Evolutionary conservation across 1,284 basidiomycete genomes (phyloP).

Genomic region (Pseudozyma thailandica): DNA sequence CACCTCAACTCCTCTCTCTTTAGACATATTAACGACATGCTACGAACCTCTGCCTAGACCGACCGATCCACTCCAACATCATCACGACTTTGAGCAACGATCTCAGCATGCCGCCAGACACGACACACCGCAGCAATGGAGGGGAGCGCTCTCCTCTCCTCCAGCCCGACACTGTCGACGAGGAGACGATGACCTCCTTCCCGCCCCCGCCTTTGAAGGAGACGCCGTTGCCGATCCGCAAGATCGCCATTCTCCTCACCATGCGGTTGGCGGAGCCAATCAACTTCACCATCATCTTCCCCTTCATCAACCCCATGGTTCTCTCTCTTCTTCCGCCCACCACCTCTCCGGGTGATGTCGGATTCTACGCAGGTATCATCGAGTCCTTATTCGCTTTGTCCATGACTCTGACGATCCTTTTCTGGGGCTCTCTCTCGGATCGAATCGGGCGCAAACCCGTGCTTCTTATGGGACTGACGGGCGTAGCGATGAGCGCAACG

Average conservation of each 20-base stretch:
- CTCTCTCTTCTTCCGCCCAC: background rate
- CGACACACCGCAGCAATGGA: no score
- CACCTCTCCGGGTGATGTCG: conserved; percentile 15
- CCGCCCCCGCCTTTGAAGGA: background rate
- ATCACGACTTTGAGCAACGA: no score
- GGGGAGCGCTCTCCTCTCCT: no score
- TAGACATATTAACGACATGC: no score
- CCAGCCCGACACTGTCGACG: no score
- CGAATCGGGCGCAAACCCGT: conserved; percentile 69
- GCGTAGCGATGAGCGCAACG: conserved; percentile 62
- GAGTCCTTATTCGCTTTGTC: conserved; percentile 69
- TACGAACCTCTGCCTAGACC: no score
- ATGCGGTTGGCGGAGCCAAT: conserved; percentile 72
- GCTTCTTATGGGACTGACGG: conserved; percentile 66
- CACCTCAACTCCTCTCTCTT: no score
- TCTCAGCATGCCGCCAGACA: no score
- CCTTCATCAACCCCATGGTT: conserved; percentile 3
- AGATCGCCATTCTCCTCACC: conserved; percentile 70
- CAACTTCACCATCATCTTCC: conserved; percentile 73
- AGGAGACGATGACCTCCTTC: no score
- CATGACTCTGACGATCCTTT: conserved; percentile 69
- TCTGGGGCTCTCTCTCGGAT: conserved; percentile 67
- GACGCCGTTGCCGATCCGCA: conserved; percentile 72
- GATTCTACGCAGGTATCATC: conserved; percentile 75
- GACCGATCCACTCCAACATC: no score